Evolutionary conservation across 441 rosid species (phyloP), one percentile per base, ranked within the genome.

Genomic region (Gossypium trilobum): DNA sequence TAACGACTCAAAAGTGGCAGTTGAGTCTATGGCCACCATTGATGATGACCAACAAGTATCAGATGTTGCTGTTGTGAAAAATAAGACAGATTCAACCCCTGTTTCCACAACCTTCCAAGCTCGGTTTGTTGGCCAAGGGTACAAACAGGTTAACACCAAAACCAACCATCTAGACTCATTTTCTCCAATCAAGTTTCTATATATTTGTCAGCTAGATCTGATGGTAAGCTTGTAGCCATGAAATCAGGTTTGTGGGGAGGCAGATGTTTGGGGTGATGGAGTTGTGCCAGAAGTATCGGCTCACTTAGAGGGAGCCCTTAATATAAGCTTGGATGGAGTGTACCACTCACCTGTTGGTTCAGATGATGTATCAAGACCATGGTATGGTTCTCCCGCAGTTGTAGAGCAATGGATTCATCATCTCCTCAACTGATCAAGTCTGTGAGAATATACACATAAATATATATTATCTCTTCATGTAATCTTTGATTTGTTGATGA

Each of bases 251-350:
- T 91, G 95, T 17, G 96, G 96, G 75, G 76, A 78, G 79, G 95
- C 96, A 74, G 90, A 89, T 76, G 97, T 89, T 16, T 91, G 97
- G 98, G 98, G 98, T 6, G 98, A 91, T 76, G 97, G 98, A 61
- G 95, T 94, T 14, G 98, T 94, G 58, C 98, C 95, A 1, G 97
- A 90, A 81, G 85, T 71, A 70, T 88, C 97, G 17, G 96, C 97
- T 2, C 89, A 90, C 79, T 78, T 91, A 44, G 90, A 89, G 1
- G 97, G 97, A 20, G 96, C 96, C 2, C 84, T 89, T 1, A 90
- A 94, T 73, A 69, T 94, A 36, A 90, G 87, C 85, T 78, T 91
- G 64, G 89, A 90, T 10, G 92, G 93, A 57, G 91, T 94, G 39
- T 90, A 91, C 80, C 97, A 91, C 69, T 94, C 98, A 0, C 97